Conservation (phyloP, 176 grass and related monocot genomes). For the Sorghum bicolor region DNA sequence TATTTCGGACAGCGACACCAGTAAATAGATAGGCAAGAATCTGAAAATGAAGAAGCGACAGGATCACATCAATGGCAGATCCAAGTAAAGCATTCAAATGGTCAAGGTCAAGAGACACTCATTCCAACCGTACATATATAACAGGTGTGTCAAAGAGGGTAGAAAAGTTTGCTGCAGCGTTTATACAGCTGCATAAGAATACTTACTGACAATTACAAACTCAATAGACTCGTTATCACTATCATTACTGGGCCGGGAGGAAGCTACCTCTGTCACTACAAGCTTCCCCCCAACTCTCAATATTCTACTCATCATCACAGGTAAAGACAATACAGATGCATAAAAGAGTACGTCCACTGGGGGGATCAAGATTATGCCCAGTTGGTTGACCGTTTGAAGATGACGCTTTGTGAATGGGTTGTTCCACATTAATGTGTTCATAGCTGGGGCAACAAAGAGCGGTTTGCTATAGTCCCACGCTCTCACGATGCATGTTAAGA, state of each 20-base stretch:
- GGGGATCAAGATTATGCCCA: constrained; percentile 68
- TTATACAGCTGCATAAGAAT: background rate
- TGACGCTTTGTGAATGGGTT: constrained; percentile 78
- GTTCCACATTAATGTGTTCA: constrained; percentile 98
- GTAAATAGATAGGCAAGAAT: background rate
- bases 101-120: no score
- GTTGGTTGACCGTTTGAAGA: constrained; percentile 47
- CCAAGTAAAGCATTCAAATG: background rate
- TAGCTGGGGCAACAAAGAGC: constrained; percentile 77
- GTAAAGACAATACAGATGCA: background rate
- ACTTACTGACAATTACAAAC: background rate
- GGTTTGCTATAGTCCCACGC: constrained; percentile 92
- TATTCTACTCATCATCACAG: no score
- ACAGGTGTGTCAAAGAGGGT: background rate
- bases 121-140: background rate
- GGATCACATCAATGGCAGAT: background rate
- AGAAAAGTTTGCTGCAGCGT: background rate
- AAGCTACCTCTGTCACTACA: background rate
- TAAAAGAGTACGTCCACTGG: background rate
- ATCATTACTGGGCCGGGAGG: background rate
- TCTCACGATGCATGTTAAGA: constrained; percentile 88
- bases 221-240: background rate
- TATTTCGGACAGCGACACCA: background rate
- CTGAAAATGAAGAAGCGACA: background rate
- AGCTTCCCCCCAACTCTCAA: background rate